Conservation (phyloP, 2,329 filamentous ascomycete species). For the Trichoderma aggressivum region DNA sequence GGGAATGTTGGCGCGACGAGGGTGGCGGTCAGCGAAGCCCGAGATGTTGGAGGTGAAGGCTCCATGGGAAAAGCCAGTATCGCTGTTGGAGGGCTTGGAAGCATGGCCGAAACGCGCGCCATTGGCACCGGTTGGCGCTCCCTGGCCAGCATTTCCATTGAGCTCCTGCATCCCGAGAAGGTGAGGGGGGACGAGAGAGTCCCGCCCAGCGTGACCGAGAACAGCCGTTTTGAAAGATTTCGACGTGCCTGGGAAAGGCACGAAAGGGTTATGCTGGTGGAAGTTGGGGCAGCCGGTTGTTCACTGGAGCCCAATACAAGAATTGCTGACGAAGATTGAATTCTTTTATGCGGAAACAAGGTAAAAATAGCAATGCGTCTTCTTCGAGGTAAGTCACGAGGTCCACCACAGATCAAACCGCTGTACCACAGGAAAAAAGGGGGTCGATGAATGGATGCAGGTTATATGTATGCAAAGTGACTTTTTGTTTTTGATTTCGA, state of each 20-base stretch:
- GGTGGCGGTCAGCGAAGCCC: slow-evolving; percentile 83
- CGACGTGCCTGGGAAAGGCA: slow-evolving; percentile 55
- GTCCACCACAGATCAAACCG: neutral
- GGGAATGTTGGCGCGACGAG: slow-evolving; percentile 80
- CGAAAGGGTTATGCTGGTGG: slow-evolving; percentile 29
- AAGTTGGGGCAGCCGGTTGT: neutral
- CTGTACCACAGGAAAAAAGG: neutral
- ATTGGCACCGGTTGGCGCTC: slow-evolving; percentile 41
- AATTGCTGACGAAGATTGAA: neutral
- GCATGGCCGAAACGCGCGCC: slow-evolving; percentile 66
- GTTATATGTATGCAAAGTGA: slow-evolving; percentile 20
- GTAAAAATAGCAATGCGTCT: neutral
- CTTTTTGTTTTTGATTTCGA: neutral
- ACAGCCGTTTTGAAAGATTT: slow-evolving; percentile 74
- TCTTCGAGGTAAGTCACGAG: slow-evolving; percentile 1
- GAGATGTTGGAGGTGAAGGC: slow-evolving; percentile 84
- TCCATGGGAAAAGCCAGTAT: slow-evolving; percentile 88
- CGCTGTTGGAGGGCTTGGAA: slow-evolving; percentile 77
- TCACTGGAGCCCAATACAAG: neutral
- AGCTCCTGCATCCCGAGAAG: slow-evolving; percentile 90
- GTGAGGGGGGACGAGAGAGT: slow-evolving; percentile 83
- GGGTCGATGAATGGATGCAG: neutral
- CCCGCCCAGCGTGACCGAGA: slow-evolving; percentile 72
- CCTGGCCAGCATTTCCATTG: slow-evolving; percentile 56
- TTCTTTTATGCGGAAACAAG: neutral